A percentile compares a stretch with the other conserved stretches of the same genome.
Conservation (phyloP, 805 yeast species). For the Hanseniaspora clermontiae region DNA sequence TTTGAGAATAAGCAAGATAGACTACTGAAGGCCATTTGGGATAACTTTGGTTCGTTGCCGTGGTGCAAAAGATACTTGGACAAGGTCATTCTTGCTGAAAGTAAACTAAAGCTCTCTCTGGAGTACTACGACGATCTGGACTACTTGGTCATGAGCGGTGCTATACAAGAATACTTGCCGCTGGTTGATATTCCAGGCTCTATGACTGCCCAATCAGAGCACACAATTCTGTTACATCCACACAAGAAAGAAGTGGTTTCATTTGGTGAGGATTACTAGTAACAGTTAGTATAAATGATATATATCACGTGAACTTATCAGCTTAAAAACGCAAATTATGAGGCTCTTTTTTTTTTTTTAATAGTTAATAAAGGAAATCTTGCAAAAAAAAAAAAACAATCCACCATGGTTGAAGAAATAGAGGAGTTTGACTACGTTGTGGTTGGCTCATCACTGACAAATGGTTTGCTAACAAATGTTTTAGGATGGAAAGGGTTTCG, state of each 20-base stretch:
- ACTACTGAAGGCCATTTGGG: conserved; percentile 56
- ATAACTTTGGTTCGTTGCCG: conserved; percentile 85
- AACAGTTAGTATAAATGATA: neutral
- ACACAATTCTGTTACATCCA: conserved; percentile 81
- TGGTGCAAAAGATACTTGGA: conserved; percentile 94
- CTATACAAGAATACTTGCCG: conserved; percentile 92
- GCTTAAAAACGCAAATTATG: too few species aligned
- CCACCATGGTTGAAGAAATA: conserved; percentile 28
- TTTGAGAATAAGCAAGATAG: conserved; percentile 19
- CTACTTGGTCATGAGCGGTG: conserved; percentile 69
- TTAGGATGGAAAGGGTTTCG: conserved; percentile 97
- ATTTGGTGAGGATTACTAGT: conserved; percentile 80
- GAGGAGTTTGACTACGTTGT: conserved; percentile 78
- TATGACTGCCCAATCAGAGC: conserved; percentile 94
- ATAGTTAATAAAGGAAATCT: too few species aligned
- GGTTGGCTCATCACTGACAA: conserved; percentile 84
- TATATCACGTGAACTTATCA: neutral
- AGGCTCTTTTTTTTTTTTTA: neutral
- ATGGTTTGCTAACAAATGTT: conserved; percentile 82
- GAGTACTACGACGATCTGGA: conserved; percentile 68
- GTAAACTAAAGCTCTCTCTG: conserved; percentile 33
- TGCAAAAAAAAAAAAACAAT: neutral
- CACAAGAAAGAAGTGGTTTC: conserved; percentile 88
- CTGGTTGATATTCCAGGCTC: conserved; percentile 69
- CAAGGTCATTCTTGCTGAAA: conserved; percentile 59